Base-by-base conservation (phyloP, 306 rosid genomes). In the Gynostemma pentaphyllum region DNA sequence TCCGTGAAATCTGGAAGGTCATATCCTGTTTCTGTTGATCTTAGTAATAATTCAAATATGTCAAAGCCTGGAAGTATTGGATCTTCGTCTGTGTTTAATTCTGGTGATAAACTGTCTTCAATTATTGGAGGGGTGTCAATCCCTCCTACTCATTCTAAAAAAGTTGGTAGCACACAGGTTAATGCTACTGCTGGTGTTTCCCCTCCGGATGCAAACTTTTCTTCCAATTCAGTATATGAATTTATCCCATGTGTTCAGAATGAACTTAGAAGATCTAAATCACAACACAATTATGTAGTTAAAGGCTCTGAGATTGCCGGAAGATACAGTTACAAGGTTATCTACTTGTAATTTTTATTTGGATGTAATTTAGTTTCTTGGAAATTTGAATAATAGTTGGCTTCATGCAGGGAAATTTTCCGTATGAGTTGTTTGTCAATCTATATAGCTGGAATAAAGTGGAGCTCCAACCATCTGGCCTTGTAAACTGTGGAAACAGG, bases 231-330 rank as follows among this genome's bases (percentile, higher is more conserved):
- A 27, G 79, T 68, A 79, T 73, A 70, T 75, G 94, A 81, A 65
- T 78, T 83, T 75, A 88, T 72, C 81, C 70, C 88, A 40, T 82
- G 95, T 56, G 94, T 87, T 40, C 71, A 64, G 45, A 86, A 79
- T 74, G 97, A 88, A 77, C 76, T 92, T 50, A 82, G 71, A 77
- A 96, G 84, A 76, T 72, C 97, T 41, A 88, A 81, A 76, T 80
- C 86, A 18, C 83, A 84, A 63, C 74, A 41, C 68, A 42, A 63
- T 61, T 69, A 76, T 2, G 16, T 62, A 45, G 68, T 78, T 23
- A 62, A 32, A 70, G 84, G 81, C 67, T 55, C 68, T 64, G 89
- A 81, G 55, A 64, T 47, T 69, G 59, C 77, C 68, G 84, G 84
- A 75, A 86, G 78, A 79, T 70, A 74, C 70, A 73, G 48, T 29